These are phyloP conservation scores for Aureobasidium sp. DNA, from an alignment of 2,329 filamentous ascomycete genomes.

Conservation along the genomic window DNA sequence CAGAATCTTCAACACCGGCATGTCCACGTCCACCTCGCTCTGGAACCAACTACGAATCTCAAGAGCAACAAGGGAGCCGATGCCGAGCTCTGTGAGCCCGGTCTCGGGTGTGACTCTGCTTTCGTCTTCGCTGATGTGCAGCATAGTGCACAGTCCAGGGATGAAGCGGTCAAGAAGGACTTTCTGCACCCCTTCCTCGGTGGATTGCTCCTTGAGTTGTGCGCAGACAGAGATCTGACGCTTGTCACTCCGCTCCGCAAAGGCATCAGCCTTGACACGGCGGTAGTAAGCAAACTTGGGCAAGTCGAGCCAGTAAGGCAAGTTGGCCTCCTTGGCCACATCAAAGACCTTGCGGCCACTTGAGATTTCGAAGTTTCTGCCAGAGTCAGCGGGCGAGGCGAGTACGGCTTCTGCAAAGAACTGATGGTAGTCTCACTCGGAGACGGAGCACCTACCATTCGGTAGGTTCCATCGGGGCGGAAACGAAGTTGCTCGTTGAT, in stretches of 20 bases:
- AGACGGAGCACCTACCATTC: slow-evolving; percentile 29
- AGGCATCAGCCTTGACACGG: not conserved
- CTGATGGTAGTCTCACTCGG: slow-evolving; percentile 43
- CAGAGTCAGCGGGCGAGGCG: not conserved
- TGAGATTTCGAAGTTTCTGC: not conserved
- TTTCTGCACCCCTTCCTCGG: not conserved
- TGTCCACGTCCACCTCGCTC: slow-evolving; percentile 35
- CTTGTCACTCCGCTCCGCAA: not conserved
- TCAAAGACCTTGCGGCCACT: not conserved
- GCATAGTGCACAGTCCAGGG: not conserved
- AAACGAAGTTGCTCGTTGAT: slow-evolving; percentile 2
- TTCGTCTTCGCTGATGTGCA: not conserved
- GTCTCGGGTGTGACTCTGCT: not conserved
- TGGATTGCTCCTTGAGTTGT: not conserved
- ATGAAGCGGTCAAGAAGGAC: not conserved
- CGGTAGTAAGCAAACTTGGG: slow-evolving; percentile 4
- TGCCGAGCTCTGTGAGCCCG: slow-evolving; percentile 21
- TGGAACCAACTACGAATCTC: slow-evolving; percentile 40
- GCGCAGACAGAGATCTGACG: not conserved
- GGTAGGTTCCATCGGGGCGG: slow-evolving; percentile 22
- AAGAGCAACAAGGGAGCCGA: slow-evolving; percentile 32
- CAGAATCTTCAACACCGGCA: not conserved
- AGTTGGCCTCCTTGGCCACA: not conserved
- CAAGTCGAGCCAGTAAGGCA: not conserved
- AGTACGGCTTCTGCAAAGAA: slow-evolving; percentile 44